Evolutionary conservation across 2,329 filamentous ascomycete species (phyloP), one percentile per base, ranked within the genome.

Genomic region (Gnomoniopsis smithogilvyi): DNA sequence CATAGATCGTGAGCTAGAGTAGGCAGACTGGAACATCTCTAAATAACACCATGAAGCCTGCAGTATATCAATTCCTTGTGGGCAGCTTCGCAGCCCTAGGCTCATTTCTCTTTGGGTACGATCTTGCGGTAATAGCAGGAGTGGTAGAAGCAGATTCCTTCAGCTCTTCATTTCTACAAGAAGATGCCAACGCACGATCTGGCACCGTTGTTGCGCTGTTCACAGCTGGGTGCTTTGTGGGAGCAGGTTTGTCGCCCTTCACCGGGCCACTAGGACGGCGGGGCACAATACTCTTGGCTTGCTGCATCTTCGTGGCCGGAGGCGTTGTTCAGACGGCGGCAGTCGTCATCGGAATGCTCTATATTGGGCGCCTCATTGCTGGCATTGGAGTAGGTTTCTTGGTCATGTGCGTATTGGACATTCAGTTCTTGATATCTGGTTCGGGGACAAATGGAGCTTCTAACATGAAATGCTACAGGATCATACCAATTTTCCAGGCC

Each of bases 401-500:
- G 8, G 79, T 80, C 63, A 87, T 87, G 84, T 30, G 26, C 26
- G 26, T 30, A 8, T 30, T 30, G 26, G 26, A 30, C 26, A 8
- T 30, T 8, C 26, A 30, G 4, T 30, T 8, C 26, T 30, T 8
- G 8, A 30, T 4, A 30, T 30, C 26, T 30, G 26, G 8, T 30
- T 30, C 4, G 8, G 8, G 26, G 8, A 30, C 26, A 8, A 30
- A 4, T 30, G 4, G 8, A 30, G 8, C 4, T n/a, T 30, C 26
- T 30, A 8, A 30, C 26, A 30, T 30, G 26, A 4, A 4, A 4
- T 30, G 26, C 26, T 4, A 30, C 26, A 30, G 26, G 26, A 84
- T 87, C 62, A 76, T 88, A 41, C 85, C 85, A 2, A 69, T 87
- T 0, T 88, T 87, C 66, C 85, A 88, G 66, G 83, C 84, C n/a